Base-by-base conservation (phyloP, 768 basidiomycete species). In the Leccinum subgranulosum region DNA sequence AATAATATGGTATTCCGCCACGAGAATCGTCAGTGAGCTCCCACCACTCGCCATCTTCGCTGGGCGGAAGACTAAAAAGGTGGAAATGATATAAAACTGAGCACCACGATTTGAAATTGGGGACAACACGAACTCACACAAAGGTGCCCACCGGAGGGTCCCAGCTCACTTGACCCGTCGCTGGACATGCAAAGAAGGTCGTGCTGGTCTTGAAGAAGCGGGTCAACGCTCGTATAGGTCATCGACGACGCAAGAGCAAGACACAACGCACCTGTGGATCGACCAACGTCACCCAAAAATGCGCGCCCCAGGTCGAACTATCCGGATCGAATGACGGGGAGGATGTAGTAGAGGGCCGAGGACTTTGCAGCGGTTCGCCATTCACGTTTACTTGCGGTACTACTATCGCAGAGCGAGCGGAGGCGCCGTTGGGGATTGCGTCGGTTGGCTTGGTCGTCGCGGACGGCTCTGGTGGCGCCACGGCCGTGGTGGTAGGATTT, bases 201-300 rank as follows among this genome's bases (percentile, higher is more conserved):
- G 80, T 79, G 68, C 78, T 79, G 39, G 79, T 81, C 82, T 84
- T 64, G 36, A 56, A 56, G 46, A 21, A 21, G n/a, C 41, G 41
- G 11, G 33, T 27, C 21, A 39, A 51, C 31, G 58, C 43, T 62
- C 48, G 47, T 57, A 57, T 33, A 34, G 53, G 53, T 58, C 51
- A 56, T 46, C 53, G 41, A 60, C 55, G 33, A 51, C 33, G 29
- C n/a, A 36, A 65, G 41, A 46, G 53, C 14, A 55, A 53, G 53
- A 56, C 6, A 45, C 10, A 54, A 79, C 81, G 63, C 69, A 90
- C 94, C 81, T 90, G 85, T 27, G 94, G 94, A 79, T 97, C 94
- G 49, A 89, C 82, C 53, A 96, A 79, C 6, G 94, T 95, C 7
- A 96, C 92, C 94, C 94, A 97, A 69, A 97, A 96, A 71, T 93